Conservation (phyloP, 139 green algal genomes). For the Asterochloris erici region DNA sequence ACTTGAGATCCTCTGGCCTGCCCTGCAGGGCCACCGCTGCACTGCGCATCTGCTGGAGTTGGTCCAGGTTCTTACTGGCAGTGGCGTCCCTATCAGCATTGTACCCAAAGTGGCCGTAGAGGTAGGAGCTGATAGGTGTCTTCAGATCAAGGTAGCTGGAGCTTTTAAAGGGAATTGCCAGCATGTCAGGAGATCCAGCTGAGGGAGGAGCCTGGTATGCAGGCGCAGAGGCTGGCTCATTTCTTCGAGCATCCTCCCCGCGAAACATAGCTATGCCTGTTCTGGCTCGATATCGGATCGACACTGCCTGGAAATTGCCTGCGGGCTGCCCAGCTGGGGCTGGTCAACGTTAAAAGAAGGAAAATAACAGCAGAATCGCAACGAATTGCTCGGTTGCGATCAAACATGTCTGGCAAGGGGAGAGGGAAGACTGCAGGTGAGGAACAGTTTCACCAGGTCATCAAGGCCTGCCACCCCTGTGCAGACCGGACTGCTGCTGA, state of each 20-base stretch:
- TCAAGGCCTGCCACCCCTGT: no score
- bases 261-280: not conserved
- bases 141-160: slow-evolving; percentile 9
- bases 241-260: slow-evolving; percentile 11
- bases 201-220: not conserved
- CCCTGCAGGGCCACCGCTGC: not conserved
- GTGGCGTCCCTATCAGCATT: not conserved
- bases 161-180: slow-evolving; percentile 12
- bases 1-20: slow-evolving; percentile 6
- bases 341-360: no score
- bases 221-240: not conserved
- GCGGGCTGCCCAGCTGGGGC: no score
- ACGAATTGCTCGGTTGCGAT: no score
- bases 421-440: no score
- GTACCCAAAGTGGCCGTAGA: slow-evolving; percentile 1
- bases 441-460: no score
- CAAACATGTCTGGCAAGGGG: no score
- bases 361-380: no score
- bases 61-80: not conserved
- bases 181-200: not conserved
- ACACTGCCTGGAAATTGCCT: no score
- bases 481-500: no score
- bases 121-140: not conserved
- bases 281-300: no score
- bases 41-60: slow-evolving; percentile 10